Base-by-base conservation (phyloP, 495 filamentous ascomycete genomes). In the Penicillium canescens region DNA sequence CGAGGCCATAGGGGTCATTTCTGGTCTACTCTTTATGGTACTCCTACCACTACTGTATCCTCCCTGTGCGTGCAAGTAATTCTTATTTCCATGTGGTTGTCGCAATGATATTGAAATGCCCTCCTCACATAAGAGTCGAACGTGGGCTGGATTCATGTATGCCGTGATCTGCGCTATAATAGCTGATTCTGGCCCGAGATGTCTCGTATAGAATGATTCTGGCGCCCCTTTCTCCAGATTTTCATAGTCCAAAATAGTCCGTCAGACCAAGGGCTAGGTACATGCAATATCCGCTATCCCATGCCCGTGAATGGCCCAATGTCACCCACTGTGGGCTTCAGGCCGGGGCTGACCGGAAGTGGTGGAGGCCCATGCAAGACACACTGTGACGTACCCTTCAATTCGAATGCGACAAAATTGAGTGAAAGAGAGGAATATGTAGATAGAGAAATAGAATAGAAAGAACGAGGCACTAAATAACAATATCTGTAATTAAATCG, bases 81-180 rank as follows among this genome's bases (percentile, higher is more conserved):
- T 20, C 21, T 31, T 18, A 9, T n/a, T 40, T 41, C 14, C 9
- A 21, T 31, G 12, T 41, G 45, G 8, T 23, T 18, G 18, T 18
- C 18, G 18, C 18, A 18, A 18, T 39, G 10, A 13, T 7, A 14
- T 50, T 23, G 9, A 36, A 33, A 24, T 16, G 1, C 28, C 13
- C 26, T 18, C 46, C 45, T 47, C 23, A 47, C 33, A 33, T 34
- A 38, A 26, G 34, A 38, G 26, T 37, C 20, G 33, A 47, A 47
- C 46, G 46, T 48, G 46, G 44, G 21, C 28, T 31, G 8, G 37
- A 42, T 28, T 20, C 34, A 41, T 34, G 28, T 37, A 34, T 46
- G 46, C 54, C 44, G 45, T 44, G 57, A 60, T 60, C 48, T 50
- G n/a, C 57, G 46, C 1, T 18, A 42, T n/a, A 16, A 34, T 56